These are phyloP conservation scores for Boletus sp. DNA, from an alignment of 768 basidiomycete species.

Conservation along the genomic window DNA sequence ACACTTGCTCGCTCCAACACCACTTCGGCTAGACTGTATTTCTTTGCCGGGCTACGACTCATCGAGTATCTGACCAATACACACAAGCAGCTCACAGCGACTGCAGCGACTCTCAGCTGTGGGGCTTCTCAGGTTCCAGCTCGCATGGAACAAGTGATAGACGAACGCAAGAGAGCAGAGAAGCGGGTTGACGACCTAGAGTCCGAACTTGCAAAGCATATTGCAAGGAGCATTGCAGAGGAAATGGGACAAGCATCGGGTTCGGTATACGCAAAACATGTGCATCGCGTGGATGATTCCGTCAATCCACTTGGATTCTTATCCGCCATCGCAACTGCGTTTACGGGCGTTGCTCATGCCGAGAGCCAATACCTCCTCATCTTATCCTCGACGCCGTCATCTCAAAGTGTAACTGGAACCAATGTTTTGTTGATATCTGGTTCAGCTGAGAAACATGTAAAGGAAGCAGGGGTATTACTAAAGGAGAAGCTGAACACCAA, in stretches of 20 bases:
- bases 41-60: constrained; percentile 79
- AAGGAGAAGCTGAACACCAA: constrained; percentile 61
- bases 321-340: constrained; percentile 52
- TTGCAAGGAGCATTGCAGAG: constrained; percentile 42
- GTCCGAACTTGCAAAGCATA: constrained; percentile 52
- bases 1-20: constrained; percentile 58
- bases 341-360: constrained; percentile 28
- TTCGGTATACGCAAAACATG: constrained; percentile 42
- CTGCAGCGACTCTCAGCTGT: constrained; percentile 65
- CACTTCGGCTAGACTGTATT: constrained; percentile 72
- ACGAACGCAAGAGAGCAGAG: constrained; percentile 63
- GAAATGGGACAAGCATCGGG: constrained; percentile 34
- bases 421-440: constrained; percentile 62
- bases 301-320: constrained; percentile 58
- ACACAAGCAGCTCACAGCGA: constrained; percentile 52
- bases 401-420: constrained; percentile 47
- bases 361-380: constrained; percentile 44
- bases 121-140: constrained; percentile 65
- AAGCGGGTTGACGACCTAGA: constrained; percentile 72
- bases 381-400: constrained; percentile 63
- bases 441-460: constrained; percentile 58
- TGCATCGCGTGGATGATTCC: constrained; percentile 64
- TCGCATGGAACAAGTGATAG: constrained; percentile 63
- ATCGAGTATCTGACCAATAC: constrained; percentile 58
- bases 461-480: constrained; percentile 53